phyloP scores from a whole-genome alignment of 1,139 yeast species.

The Scheffersomyces titani region DNA sequence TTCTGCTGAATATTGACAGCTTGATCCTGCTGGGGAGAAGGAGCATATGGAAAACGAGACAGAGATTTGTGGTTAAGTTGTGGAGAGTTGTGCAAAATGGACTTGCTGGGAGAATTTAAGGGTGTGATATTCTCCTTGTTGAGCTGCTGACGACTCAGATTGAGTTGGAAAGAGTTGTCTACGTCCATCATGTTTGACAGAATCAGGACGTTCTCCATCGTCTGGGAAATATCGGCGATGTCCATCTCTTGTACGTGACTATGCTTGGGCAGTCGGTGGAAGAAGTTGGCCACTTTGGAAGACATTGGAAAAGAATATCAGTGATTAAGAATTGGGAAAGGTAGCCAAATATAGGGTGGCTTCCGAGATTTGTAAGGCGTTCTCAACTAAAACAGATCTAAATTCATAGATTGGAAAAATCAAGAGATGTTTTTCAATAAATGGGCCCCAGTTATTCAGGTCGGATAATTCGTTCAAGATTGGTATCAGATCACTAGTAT shows the following conservation, averaged over 20 bases:
- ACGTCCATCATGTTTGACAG: slow-evolving; percentile 40
- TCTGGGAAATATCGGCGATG: slow-evolving; percentile 42
- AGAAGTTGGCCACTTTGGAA: slow-evolving; percentile 22
- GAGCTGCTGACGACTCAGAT: slow-evolving; percentile 14
- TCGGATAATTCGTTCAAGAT: neutral
- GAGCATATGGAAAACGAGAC: slow-evolving; percentile 7
- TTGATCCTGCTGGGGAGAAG: slow-evolving; percentile 9
- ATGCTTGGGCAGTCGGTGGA: slow-evolving; percentile 26
- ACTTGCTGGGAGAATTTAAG: slow-evolving; percentile 42
- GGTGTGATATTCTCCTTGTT: slow-evolving; percentile 53
- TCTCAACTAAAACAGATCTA: neutral
- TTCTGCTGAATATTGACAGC: slow-evolving; percentile 29
- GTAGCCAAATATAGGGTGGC: neutral
- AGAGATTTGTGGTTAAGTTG: slow-evolving; percentile 9
- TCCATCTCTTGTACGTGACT: slow-evolving; percentile 10
- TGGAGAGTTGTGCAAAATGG: slow-evolving; percentile 39
- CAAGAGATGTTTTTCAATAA: neutral
- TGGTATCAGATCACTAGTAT: neutral
- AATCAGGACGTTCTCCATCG: slow-evolving; percentile 48
- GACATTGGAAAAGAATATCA: slow-evolving; percentile 3
- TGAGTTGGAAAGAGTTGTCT: slow-evolving; percentile 32
- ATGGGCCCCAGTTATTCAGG: neutral
- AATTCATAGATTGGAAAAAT: neutral
- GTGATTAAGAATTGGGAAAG: neutral
- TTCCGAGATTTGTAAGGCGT: neutral